These are phyloP conservation scores for Platanthera guangdongensis DNA, from an alignment of 106 monocot species.

Conservation along the genomic window DNA sequence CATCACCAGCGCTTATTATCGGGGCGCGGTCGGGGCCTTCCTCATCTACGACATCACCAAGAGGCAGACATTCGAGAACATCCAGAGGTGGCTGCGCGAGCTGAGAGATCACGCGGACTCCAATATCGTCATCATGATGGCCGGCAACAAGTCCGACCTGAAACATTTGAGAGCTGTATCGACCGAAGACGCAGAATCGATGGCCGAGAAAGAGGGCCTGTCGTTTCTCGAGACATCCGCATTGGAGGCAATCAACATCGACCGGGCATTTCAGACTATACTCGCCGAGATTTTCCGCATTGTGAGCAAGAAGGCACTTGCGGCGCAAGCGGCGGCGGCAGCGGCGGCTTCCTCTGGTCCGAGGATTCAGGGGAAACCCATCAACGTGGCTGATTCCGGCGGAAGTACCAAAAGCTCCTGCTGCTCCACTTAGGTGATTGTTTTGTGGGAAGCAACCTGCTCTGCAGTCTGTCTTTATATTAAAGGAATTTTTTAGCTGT, in stretches of 20 bases:
- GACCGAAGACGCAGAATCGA: conserved; percentile 34
- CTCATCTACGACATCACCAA: conserved; percentile 44
- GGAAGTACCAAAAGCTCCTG: background rate
- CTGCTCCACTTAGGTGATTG: background rate
- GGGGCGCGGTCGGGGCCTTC: conserved; percentile 44
- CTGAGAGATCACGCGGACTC: conserved; percentile 49
- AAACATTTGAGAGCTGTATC: conserved; percentile 38
- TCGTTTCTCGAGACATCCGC: conserved; percentile 60
- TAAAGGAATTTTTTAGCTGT: too few relatives aligned
- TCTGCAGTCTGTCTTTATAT: too few relatives aligned
- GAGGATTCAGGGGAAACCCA: background rate
- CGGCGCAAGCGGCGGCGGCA: conserved; percentile 4
- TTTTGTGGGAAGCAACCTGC: too few relatives aligned
- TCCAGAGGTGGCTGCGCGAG: conserved; percentile 46
- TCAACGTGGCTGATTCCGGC: background rate
- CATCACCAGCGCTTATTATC: conserved; percentile 50
- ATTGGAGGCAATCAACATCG: conserved; percentile 43
- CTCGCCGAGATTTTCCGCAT: conserved; percentile 41
- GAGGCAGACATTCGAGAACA: conserved; percentile 42
- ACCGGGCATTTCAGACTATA: conserved; percentile 45
- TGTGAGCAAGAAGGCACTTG: conserved; percentile 37
- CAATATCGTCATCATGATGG: conserved; percentile 44
- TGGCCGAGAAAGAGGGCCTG: conserved; percentile 40
- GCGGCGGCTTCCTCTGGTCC: background rate
- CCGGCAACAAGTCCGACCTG: conserved; percentile 49